Percentiles rank a stretch among this genome's conserved stretches.
Evolutionary conservation across 208 protist genomes (phyloP).

Genomic region (Borovskyia barvae): DNA sequence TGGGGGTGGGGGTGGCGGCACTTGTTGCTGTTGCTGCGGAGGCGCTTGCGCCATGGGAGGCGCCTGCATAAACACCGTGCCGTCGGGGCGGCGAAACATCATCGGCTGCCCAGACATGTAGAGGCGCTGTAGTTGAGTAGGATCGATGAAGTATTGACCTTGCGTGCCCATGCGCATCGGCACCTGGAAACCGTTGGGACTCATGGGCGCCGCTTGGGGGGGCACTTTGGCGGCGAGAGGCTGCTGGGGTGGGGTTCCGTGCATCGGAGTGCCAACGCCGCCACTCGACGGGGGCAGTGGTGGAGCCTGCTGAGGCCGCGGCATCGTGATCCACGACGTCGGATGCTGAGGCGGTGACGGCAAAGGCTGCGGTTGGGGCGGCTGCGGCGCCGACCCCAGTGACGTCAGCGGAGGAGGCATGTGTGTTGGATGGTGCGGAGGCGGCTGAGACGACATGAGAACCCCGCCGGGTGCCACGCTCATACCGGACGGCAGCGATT

Average conservation of each 20-base stretch:
- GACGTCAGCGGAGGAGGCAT: not conserved
- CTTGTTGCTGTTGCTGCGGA: conserved; percentile 7
- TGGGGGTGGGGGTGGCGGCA: no score
- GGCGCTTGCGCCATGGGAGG: conserved; percentile 16
- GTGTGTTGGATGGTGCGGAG: not conserved
- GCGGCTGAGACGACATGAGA: conserved; percentile 3
- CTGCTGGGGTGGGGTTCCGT: conserved; percentile 23
- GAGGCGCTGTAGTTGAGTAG: conserved; percentile 25
- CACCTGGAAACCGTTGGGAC: conserved; percentile 6
- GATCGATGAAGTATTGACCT: conserved; percentile 24
- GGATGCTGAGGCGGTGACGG: conserved; percentile 22
- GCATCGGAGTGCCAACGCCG: conserved; percentile 4
- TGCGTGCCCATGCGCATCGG: conserved; percentile 30
- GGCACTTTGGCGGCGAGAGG: conserved; percentile 10
- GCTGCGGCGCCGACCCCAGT: not conserved
- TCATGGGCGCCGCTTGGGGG: conserved; percentile 14
- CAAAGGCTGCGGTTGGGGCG: conserved; percentile 5
- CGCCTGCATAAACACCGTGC: conserved; percentile 28
- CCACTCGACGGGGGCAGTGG: conserved; percentile 15
- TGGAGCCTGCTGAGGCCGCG: conserved; percentile 19
- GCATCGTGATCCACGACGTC: conserved; percentile 25
- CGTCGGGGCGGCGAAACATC: conserved; percentile 31
- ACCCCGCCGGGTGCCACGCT: conserved; percentile 9
- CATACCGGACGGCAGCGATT: conserved; percentile 9
- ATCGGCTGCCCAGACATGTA: conserved; percentile 17